A percentile compares a stretch with the other conserved stretches of the same genome.
Conservation (phyloP, 108 stramenopile species). For the Conticribra guillardii region DNA sequence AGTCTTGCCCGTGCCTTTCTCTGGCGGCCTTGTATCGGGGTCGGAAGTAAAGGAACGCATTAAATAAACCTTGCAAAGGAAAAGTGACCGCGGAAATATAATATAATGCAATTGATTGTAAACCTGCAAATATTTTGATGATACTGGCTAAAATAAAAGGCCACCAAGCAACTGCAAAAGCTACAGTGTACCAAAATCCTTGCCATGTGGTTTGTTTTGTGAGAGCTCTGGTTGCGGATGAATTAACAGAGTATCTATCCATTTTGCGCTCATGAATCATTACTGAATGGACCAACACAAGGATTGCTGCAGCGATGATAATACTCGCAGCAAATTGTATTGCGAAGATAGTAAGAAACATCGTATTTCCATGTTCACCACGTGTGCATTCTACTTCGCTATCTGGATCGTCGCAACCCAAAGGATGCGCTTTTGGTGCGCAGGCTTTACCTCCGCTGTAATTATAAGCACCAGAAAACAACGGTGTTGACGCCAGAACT, state of each 20-base stretch:
- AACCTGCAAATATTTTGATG: no score
- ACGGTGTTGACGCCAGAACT: conserved; percentile 8
- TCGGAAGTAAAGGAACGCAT: no score
- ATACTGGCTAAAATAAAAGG: no score
- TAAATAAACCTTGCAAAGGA: no score
- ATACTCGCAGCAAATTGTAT: not conserved
- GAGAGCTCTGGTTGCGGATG: conserved; percentile 1
- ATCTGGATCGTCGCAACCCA: conserved; percentile 14
- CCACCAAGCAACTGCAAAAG: conserved; percentile 30
- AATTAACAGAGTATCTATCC: not conserved
- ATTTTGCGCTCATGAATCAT: conserved; percentile 33
- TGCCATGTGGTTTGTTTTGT: conserved; percentile 29
- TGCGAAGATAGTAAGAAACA: not conserved
- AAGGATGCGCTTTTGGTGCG: conserved; percentile 29
- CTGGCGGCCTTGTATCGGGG: no score
- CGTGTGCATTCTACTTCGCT: not conserved
- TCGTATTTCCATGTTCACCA: not conserved
- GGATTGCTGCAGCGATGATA: not conserved
- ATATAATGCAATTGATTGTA: no score
- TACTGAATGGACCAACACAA: not conserved
- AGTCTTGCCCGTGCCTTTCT: no score
- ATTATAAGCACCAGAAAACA: conserved; percentile 30
- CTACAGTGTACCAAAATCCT: conserved; percentile 36
- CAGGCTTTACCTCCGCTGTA: conserved; percentile 24
- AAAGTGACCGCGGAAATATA: no score